Conservation (phyloP, 169 alveolate species). For the Plasmodium billcollinsi region DNA sequence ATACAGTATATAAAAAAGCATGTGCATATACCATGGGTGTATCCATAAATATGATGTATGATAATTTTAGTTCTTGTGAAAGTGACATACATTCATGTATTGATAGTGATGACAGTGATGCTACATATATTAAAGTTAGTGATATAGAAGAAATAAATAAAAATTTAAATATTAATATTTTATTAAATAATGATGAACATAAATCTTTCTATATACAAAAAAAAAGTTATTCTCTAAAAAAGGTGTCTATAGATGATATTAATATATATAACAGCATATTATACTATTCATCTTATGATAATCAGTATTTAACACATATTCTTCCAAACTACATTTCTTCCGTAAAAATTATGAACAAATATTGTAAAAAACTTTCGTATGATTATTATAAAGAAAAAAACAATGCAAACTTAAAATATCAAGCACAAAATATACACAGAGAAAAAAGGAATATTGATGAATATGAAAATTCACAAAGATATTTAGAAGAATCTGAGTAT, state of each 20-base stretch:
- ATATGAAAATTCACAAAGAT: slow-evolving; percentile 27
- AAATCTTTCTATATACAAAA: slow-evolving; percentile 58
- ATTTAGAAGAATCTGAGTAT: slow-evolving; percentile 4
- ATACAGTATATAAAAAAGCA: not conserved
- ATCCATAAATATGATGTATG: slow-evolving; percentile 10
- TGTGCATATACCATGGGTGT: slow-evolving; percentile 13
- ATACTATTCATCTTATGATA: slow-evolving; percentile 68
- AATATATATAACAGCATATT: slow-evolving; percentile 61
- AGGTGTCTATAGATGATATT: slow-evolving; percentile 69
- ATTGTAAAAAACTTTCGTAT: slow-evolving; percentile 43
- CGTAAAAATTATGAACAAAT: slow-evolving; percentile 30
- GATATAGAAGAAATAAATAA: slow-evolving; percentile 63
- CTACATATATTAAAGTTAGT: slow-evolving; percentile 48
- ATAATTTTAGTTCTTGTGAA: slow-evolving; percentile 65
- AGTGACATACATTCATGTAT: slow-evolving; percentile 52
- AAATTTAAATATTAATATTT: slow-evolving; percentile 42
- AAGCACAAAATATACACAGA: slow-evolving; percentile 14
- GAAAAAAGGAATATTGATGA: slow-evolving; percentile 28
- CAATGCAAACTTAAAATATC: slow-evolving; percentile 20
- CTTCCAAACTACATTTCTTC: slow-evolving; percentile 44
- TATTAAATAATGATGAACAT: slow-evolving; percentile 44
- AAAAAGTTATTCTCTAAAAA: slow-evolving; percentile 53
- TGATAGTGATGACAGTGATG: slow-evolving; percentile 72
- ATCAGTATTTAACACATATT: slow-evolving; percentile 65
- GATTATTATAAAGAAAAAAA: slow-evolving; percentile 23